phyloP scores from a whole-genome alignment of 129 eudicot species.

The Heracleum sosnowskyi region DNA sequence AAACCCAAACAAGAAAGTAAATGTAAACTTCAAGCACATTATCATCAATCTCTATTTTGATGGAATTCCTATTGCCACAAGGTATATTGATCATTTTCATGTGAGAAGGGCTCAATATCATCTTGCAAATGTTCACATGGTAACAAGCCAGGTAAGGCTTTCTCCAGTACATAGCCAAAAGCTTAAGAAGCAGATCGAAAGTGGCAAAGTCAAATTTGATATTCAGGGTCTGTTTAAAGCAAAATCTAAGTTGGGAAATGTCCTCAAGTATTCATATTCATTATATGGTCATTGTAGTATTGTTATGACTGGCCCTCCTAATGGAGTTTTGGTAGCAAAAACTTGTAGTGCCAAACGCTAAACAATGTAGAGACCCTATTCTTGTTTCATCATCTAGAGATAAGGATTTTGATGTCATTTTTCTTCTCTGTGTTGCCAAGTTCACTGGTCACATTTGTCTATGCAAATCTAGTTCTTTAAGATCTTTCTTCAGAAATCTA shows the following conservation, averaged over 20 bases:
- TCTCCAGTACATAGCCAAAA: conserved; percentile 30
- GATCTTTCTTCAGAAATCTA: neutral
- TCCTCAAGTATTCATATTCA: conserved; percentile 72
- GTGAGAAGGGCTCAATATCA: conserved; percentile 29
- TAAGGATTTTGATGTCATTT: neutral
- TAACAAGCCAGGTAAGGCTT: conserved; percentile 70
- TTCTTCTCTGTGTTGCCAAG: neutral
- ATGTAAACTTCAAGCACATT: conserved; percentile 52
- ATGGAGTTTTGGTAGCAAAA: conserved; percentile 54
- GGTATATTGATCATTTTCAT: conserved; percentile 57
- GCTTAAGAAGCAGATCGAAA: conserved; percentile 44
- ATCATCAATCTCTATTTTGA: conserved; percentile 52
- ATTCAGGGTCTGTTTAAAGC: conserved; percentile 53
- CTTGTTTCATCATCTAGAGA: neutral
- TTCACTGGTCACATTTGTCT: neutral
- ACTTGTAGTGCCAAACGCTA: conserved; percentile 51
- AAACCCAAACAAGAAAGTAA: conserved; percentile 73
- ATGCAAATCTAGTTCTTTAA: neutral
- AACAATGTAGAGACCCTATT: neutral
- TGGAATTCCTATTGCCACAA: conserved; percentile 49
- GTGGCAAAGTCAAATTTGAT: conserved; percentile 45
- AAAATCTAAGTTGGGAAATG: conserved; percentile 61
- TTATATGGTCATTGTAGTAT: conserved; percentile 57
- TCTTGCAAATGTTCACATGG: conserved; percentile 52
- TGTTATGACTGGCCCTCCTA: conserved; percentile 63